Percentiles rank a stretch among this genome's conserved stretches.
Evolutionary conservation across 192 early-diverging fungal genomes (phyloP).

Genomic region (Pecoramyces ruminantium): DNA sequence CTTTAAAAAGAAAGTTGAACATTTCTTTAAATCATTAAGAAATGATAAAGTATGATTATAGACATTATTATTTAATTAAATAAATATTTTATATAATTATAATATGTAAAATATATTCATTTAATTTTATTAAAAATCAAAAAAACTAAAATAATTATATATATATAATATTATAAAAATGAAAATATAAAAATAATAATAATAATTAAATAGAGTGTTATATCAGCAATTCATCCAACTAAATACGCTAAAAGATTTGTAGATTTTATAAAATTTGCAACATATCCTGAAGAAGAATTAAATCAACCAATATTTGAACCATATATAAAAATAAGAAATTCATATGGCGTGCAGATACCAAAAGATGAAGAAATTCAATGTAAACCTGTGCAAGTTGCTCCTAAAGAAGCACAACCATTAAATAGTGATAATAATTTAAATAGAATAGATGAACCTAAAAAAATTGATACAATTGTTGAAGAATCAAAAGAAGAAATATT

Average conservation of each 20-base stretch:
- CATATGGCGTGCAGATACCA: not conserved
- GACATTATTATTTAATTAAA: no score
- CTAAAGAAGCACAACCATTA: not conserved
- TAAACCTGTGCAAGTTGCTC: not conserved
- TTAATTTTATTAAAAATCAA: no score
- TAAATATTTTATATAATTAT: no score
- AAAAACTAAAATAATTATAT: no score
- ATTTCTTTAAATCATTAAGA: not conserved
- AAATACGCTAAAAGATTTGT: not conserved
- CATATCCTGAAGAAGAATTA: not conserved
- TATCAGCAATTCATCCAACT: not conserved
- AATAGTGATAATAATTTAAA: not conserved
- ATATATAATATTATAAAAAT: no score
- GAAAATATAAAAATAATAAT: no score
- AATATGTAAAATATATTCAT: no score
- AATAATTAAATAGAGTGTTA: not conserved
- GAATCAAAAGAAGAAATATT: not conserved
- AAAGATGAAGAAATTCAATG: not conserved
- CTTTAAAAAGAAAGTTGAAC: not conserved
- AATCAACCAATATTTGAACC: not conserved
- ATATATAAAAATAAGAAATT: not conserved
- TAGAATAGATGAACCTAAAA: not conserved
- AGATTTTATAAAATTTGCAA: not conserved
- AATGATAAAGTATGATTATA: not conserved
- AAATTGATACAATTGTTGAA: not conserved